These are phyloP conservation scores for Camptophora hylomeconis DNA, from an alignment of 2,329 filamentous ascomycete genomes.

Conservation along the genomic window DNA sequence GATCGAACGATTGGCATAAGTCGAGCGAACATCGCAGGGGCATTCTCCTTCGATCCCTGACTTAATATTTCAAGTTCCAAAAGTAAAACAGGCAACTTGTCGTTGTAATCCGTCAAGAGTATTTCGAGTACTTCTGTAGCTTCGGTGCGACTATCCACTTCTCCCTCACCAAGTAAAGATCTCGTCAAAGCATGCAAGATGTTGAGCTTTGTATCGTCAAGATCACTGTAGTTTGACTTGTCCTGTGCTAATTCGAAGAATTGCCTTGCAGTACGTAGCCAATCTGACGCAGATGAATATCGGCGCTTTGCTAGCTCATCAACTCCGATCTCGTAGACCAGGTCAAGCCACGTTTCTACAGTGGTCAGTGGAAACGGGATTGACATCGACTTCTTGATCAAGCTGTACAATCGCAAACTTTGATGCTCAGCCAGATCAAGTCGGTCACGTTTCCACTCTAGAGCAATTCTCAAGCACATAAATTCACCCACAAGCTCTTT, in stretches of 20 bases:
- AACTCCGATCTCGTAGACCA: constrained; percentile 61
- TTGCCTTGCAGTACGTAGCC: constrained; percentile 58
- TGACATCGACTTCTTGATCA: constrained; percentile 34
- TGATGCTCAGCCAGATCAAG: constrained; percentile 62
- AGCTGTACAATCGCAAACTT: constrained; percentile 36
- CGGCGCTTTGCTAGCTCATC: constrained; percentile 41
- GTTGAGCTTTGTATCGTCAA: constrained; percentile 50
- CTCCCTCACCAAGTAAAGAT: neutral
- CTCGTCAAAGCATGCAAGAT: constrained; percentile 48
- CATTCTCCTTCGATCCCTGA: constrained; percentile 23
- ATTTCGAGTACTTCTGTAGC: constrained; percentile 1
- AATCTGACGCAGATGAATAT: constrained; percentile 47
- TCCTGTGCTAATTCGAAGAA: constrained; percentile 43
- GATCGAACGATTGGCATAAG: constrained; percentile 45
- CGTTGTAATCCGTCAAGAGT: constrained; percentile 36
- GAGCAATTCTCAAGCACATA: constrained; percentile 2
- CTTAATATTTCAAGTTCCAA: constrained; percentile 54
- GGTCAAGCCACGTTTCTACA: constrained; percentile 53
- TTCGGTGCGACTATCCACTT: neutral
- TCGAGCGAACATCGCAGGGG: constrained; percentile 27
- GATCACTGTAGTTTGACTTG: constrained; percentile 44
- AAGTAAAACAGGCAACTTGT: constrained; percentile 52
- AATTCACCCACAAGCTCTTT: no score
- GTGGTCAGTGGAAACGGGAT: no score
- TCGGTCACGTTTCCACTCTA: constrained; percentile 57